These are phyloP conservation scores for Metrosideros polymorpha DNA, from an alignment of 441 rosid genomes.

Conservation along the genomic window DNA sequence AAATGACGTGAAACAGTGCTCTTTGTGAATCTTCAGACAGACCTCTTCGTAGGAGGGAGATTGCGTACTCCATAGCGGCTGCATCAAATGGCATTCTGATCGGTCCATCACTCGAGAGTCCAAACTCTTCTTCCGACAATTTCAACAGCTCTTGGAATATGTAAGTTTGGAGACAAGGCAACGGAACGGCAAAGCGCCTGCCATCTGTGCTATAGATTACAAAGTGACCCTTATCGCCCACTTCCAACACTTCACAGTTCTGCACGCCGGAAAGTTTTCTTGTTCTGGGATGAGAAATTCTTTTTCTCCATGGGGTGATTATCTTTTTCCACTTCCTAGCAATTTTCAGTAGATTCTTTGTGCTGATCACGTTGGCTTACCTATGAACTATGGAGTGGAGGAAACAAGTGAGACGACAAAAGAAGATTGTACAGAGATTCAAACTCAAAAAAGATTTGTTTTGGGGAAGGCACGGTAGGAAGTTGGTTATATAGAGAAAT, in stretches of 20 bases:
- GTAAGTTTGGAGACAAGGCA: background rate
- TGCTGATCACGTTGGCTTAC: background rate
- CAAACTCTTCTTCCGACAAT: background rate
- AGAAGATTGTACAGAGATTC: background rate
- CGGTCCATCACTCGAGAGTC: background rate
- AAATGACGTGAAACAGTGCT: background rate
- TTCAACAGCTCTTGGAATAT: background rate
- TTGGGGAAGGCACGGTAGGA: background rate
- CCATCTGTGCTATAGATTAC: constrained; percentile 17
- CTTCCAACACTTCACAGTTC: background rate
- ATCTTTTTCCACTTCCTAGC: background rate
- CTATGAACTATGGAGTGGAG: background rate
- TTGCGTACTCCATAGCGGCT: background rate
- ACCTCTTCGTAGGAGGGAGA: background rate
- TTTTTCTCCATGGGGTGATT: background rate
- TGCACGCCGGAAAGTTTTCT: background rate
- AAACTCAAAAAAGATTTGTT: background rate
- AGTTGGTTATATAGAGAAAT: background rate
- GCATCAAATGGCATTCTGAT: background rate
- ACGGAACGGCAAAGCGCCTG: background rate
- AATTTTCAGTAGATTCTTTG: background rate
- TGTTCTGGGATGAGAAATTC: background rate
- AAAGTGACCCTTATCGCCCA: constrained; percentile 26
- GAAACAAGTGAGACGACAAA: background rate
- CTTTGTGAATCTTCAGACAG: background rate